These are phyloP conservation scores for Hymenochaete sp. DNA, from an alignment of 1,284 basidiomycete genomes.

Conservation along the genomic window DNA sequence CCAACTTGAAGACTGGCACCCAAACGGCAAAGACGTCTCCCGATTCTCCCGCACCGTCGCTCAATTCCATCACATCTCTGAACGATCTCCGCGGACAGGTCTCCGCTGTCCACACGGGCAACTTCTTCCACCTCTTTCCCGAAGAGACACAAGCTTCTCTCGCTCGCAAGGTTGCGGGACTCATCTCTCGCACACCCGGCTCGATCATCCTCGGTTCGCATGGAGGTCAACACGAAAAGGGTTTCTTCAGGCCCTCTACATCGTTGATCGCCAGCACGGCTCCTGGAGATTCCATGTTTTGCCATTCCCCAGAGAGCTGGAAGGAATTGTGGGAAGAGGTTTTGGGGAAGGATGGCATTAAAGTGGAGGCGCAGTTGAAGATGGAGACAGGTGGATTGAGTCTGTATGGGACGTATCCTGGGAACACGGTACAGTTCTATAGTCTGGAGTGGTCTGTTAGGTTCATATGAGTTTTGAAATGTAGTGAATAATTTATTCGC, in stretches of 20 bases:
- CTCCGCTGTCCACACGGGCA: conserved; percentile 38
- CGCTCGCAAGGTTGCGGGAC: conserved; percentile 31
- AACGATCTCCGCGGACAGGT: conserved; percentile 37
- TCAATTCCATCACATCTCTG: conserved; percentile 29
- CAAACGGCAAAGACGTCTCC: conserved; percentile 18
- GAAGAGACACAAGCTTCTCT: conserved; percentile 34
- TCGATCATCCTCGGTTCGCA: conserved; percentile 33
- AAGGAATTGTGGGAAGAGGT: conserved; percentile 33
- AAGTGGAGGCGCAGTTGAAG: conserved; percentile 24
- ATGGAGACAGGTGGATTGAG: not conserved
- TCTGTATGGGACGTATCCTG: too few species aligned
- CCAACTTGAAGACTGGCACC: conserved; percentile 20
- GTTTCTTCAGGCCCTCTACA: conserved; percentile 18
- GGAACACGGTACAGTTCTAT: too few species aligned
- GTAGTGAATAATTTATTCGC: too few species aligned
- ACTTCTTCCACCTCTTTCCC: conserved; percentile 46
- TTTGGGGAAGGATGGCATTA: conserved; percentile 31
- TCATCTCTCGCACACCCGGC: conserved; percentile 32
- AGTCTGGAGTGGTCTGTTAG: too few species aligned
- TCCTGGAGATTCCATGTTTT: conserved; percentile 19
- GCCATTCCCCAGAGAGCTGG: conserved; percentile 34
- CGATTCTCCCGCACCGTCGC: conserved; percentile 24
- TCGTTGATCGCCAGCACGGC: conserved; percentile 6
- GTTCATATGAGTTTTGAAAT: too few species aligned
- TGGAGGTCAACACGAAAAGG: conserved; percentile 22